Evolutionary conservation across 2,329 filamentous ascomycete genomes (phyloP), one percentile per base, ranked within the genome.

Genomic region (Colletotrichum ledebouriae): DNA sequence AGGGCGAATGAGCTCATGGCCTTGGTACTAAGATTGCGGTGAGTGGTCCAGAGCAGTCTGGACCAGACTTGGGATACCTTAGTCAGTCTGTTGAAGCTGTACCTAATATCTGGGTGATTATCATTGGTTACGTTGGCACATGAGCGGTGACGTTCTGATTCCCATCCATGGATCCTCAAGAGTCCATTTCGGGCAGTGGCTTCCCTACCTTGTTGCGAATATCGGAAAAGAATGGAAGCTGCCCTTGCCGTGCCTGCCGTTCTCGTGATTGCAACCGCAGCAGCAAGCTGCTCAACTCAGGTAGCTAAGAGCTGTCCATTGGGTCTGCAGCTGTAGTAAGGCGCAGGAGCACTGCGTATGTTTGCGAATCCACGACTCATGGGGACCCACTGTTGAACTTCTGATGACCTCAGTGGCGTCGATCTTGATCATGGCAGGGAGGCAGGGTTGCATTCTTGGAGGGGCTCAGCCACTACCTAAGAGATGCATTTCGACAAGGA

Each of bases 341-440:
- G 33, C 41, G 46, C 33, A 50, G 53, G 7, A 17, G 44, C 56
- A 46, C 13, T 11, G 42, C 39, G 47, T 25, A 3, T 34, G 22
- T 55, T 65, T 59, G 65, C 41, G 61, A 50, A 56, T 50, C 55
- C 55, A 22, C 65, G 55, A 65, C 65, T 68, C 65, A 59, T 47
- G 22, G 15, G 11, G 17, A 17, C 34, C 65, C 65, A 59, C 55
- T 17, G 25, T 25, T 2, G 9, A 34, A 33, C 61, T 55, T 17
- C 34, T 52, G 60, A 68, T 68, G 65, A 68, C 65, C 55, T 68
- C 65, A 68, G 65, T 33, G 65, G 65, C 65, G 65, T 65, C 55
- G 60, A 65, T 68, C 55, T 33, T 34, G 61, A 55, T 49, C 63
- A 44, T 57, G 13, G 49, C 29, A 41, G 53, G 46, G 39, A 37